Evolutionary conservation across 441 rosid genomes (phyloP).

Genomic region (Gossypium laxum): DNA sequence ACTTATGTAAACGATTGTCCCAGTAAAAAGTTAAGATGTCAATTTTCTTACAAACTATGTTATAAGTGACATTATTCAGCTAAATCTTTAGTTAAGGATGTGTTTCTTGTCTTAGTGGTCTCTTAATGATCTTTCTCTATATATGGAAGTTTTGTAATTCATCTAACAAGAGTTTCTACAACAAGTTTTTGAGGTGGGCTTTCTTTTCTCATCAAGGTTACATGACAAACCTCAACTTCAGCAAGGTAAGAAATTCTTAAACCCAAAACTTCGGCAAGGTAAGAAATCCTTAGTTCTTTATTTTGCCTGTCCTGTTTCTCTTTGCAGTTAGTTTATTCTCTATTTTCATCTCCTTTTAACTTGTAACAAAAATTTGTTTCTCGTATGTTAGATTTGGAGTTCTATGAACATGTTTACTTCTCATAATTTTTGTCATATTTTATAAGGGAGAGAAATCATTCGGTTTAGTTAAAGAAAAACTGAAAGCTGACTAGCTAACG

Average conservation of each 20-base stretch:
- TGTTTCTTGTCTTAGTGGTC: not conserved
- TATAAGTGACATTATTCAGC: not conserved
- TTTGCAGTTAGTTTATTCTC: not conserved
- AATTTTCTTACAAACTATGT: not conserved
- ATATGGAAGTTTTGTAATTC: not conserved
- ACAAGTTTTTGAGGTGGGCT: not conserved
- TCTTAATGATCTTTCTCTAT: not conserved
- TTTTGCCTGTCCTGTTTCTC: not conserved
- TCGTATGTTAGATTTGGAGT: not conserved
- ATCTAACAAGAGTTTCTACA: not conserved
- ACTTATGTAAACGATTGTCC: not conserved
- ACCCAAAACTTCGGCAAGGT: not conserved
- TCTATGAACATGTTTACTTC: not conserved
- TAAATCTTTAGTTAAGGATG: not conserved
- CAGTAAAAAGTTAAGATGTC: not conserved
- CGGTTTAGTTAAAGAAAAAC: not conserved
- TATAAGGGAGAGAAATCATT: not conserved
- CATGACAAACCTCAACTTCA: not conserved
- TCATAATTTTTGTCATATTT: not conserved
- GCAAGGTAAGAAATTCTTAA: not conserved
- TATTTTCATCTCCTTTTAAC: not conserved
- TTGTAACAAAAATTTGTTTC: not conserved
- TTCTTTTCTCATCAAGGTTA: not conserved
- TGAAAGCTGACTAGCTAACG: not conserved
- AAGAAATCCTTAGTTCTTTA: not conserved